phyloP scores from a whole-genome alignment of 257 asterid species.

The Fraxinus americana region DNA sequence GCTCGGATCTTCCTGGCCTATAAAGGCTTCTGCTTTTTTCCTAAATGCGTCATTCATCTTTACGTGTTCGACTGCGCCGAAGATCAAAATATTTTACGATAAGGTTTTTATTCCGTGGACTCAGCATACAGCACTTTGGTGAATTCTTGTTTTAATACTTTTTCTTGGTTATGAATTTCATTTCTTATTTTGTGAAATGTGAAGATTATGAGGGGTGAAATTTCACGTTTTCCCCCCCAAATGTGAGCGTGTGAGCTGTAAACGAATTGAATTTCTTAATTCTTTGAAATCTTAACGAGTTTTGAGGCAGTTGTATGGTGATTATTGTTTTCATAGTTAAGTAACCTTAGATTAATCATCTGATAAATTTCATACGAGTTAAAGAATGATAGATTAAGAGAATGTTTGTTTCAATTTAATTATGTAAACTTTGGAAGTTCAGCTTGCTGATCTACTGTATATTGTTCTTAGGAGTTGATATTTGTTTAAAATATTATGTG shows the following conservation, averaged over 20 bases:
- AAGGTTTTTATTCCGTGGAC: slow-evolving; percentile 34
- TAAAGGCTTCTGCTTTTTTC: slow-evolving; percentile 9
- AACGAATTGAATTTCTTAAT: no score
- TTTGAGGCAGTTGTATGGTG: background rate
- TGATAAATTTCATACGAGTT: background rate
- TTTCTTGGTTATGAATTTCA: slow-evolving; percentile 1
- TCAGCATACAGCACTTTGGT: slow-evolving; percentile 2
- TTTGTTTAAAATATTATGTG: background rate
- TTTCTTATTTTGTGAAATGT: slow-evolving; percentile 22
- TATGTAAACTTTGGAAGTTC: background rate
- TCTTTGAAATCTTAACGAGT: background rate
- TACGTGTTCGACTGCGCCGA: slow-evolving; percentile 23
- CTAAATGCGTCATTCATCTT: background rate
- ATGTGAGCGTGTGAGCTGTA: background rate
- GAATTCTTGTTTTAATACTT: background rate
- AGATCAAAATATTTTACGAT: slow-evolving; percentile 2
- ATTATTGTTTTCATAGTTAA: background rate
- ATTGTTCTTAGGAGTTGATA: background rate
- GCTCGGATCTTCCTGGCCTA: slow-evolving; percentile 18
- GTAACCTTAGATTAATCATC: background rate
- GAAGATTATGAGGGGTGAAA: slow-evolving; percentile 15
- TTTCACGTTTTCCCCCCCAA: background rate
- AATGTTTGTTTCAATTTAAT: background rate
- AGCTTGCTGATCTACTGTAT: slow-evolving; percentile 10
- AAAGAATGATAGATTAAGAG: background rate